Conservation (phyloP, 495 filamentous ascomycete genomes). For the Penicillium flavigenum region DNA sequence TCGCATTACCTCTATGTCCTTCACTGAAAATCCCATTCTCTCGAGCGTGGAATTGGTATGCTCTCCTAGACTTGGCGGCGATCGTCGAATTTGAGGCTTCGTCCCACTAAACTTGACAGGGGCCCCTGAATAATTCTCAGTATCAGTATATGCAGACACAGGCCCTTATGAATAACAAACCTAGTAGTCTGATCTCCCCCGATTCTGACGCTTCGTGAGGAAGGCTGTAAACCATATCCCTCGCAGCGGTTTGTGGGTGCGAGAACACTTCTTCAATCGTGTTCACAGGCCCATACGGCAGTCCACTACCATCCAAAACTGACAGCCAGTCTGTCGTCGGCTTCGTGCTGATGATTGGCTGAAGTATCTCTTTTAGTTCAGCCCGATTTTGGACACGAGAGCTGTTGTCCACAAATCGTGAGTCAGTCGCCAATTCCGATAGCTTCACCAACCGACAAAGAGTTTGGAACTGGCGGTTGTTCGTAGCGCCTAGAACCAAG, state of each 20-base stretch:
- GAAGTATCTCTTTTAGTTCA: constrained; percentile 65
- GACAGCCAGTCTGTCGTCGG: constrained; percentile 78
- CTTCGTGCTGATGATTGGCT: constrained; percentile 59
- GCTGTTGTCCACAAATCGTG: constrained; percentile 66
- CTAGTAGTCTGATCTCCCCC: constrained; percentile 24
- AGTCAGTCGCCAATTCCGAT: constrained; percentile 63
- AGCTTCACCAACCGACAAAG: constrained; percentile 67
- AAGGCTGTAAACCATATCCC: constrained; percentile 28
- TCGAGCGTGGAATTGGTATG: constrained; percentile 16
- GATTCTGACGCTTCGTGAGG: constrained; percentile 11
- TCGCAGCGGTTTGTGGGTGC: constrained; percentile 28
- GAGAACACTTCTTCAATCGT: constrained; percentile 26
- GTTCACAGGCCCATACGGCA: constrained; percentile 89
- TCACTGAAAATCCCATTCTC: constrained; percentile 6
- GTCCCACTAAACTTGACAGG: constrained; percentile 82
- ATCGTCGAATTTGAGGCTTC: constrained; percentile 6
- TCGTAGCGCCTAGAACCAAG: constrained; percentile 79
- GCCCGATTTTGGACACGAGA: constrained; percentile 67
- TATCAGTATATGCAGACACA: not conserved
- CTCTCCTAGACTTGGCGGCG: constrained; percentile 17
- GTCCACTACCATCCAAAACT: constrained; percentile 73
- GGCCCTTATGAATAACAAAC: constrained; percentile 4
- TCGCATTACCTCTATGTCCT: not conserved
- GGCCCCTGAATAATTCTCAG: constrained; percentile 25
- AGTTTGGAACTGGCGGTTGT: constrained; percentile 75